A percentile compares a stretch with the other conserved stretches of the same genome.
Conservation (phyloP, 208 protist genomes). For the Naegleria fowleri region DNA sequence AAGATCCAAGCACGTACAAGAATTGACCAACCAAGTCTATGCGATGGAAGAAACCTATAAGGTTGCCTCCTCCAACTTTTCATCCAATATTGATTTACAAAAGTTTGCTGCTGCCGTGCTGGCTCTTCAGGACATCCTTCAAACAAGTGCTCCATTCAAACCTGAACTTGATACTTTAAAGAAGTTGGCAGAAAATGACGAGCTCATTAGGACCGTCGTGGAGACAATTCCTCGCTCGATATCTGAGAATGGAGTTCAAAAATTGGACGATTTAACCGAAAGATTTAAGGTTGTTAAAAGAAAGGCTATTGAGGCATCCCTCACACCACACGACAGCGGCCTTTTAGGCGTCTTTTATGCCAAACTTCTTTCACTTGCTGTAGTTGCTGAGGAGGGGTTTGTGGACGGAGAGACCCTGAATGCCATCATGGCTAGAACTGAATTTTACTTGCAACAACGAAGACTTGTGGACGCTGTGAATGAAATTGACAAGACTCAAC, state of each 20-base stretch:
- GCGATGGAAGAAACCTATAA: neutral
- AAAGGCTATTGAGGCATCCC: neutral
- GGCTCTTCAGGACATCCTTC: neutral
- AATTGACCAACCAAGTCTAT: neutral
- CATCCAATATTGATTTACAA: neutral
- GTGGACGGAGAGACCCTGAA: neutral
- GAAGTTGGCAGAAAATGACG: neutral
- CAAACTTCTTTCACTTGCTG: neutral
- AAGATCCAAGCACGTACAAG: neutral
- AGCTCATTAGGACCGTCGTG: neutral
- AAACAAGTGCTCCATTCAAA: slow-evolving; percentile 13
- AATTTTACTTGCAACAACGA: slow-evolving; percentile 2
- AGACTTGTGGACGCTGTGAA: neutral
- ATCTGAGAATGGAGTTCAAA: neutral
- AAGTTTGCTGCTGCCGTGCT: neutral
- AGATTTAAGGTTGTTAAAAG: neutral
- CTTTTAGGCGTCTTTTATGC: neutral
- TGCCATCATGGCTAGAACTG: neutral
- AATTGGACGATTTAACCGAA: slow-evolving; percentile 8
- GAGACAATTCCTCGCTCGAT: neutral
- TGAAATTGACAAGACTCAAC: neutral
- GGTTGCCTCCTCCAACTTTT: neutral
- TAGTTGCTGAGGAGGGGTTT: neutral
- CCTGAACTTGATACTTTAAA: slow-evolving; percentile 3
- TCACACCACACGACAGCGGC: neutral